Evolutionary conservation across 371 early-diverging fungal species (phyloP), one percentile per base, ranked within the genome.

Genomic region (Apophysomyces ossiformis): DNA sequence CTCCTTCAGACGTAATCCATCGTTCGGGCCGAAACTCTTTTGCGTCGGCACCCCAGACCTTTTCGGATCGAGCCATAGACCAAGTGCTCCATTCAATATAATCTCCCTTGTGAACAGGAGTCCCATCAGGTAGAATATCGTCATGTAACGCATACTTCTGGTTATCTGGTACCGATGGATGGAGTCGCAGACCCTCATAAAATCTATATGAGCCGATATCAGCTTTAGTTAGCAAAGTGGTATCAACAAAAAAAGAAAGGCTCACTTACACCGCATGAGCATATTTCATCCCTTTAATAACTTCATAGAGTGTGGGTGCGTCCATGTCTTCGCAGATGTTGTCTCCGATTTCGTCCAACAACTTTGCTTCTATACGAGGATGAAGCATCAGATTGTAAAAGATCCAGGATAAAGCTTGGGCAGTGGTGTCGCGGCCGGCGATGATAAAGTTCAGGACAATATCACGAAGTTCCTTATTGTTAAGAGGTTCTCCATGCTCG

Each of bases 401-500:
- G 37, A 85, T 79, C 93, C 93, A 93, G 6, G 84, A 84, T 11
- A 92, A 79, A 1, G 90, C 87, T 65, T 90, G 90, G 0, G 91
- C 89, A 2, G 92, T 92, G 0, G 91, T 89, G 60, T 91, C 91
- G 11, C 91, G 77, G 3, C 77, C 83, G 21, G 83, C 88, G 67
- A 90, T 85, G 60, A 90, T 83, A 69, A 91, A 87, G 74, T 91
- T 93, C 56, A 92, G 62, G 3, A 91, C 81, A 58, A 87, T 80
- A 69, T 93, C 92, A 5, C 84, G 74, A 37, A 92, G 74, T 54
- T 83, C 79, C 11, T 83, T 70, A 60, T 87, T 85, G 35, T 65
- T 76, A 9, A 87, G 65, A 0, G 69, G 67, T 4, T 79, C 76
- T 5, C 87, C 88, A 54, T 87, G 79, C 1, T 83, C 83, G 50